A percentile compares a stretch with the other conserved stretches of the same genome.
These are phyloP conservation scores for Endocalyx cinctus DNA, from an alignment of 2,329 filamentous ascomycete genomes.

Conservation along the genomic window DNA sequence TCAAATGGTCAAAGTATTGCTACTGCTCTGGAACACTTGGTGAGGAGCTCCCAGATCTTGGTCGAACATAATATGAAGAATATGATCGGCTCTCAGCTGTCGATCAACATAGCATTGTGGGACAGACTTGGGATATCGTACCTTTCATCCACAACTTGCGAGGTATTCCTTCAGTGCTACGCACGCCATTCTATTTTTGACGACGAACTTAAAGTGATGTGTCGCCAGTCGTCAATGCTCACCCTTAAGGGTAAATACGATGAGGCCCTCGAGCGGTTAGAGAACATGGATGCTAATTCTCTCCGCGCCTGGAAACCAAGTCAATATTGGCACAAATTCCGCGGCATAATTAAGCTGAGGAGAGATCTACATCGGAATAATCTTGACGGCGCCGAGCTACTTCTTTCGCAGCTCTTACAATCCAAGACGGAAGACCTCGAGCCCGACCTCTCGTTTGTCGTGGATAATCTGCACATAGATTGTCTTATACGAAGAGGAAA, in stretches of 20 bases:
- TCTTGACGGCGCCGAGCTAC: slow-evolving; percentile 44
- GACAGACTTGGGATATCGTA: slow-evolving; percentile 63
- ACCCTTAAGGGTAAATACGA: slow-evolving; percentile 66
- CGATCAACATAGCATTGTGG: slow-evolving; percentile 70
- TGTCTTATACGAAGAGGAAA: slow-evolving; percentile 45
- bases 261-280: slow-evolving; percentile 58
- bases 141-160: slow-evolving; percentile 57
- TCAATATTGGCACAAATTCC: slow-evolving; percentile 67
- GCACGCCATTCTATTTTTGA: slow-evolving; percentile 56
- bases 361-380: slow-evolving; percentile 55
- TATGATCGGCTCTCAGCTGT: slow-evolving; percentile 69
- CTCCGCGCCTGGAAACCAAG: slow-evolving; percentile 72
- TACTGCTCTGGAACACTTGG: slow-evolving; percentile 68
- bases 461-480: slow-evolving; percentile 50
- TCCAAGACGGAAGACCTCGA: slow-evolving; percentile 46
- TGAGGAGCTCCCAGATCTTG: slow-evolving; percentile 78
- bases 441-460: slow-evolving; percentile 45
- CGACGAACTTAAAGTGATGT: slow-evolving; percentile 71
- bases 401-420: slow-evolving; percentile 50
- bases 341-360: slow-evolving; percentile 61
- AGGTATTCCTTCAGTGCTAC: slow-evolving; percentile 74
- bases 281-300: slow-evolving; percentile 54
- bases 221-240: slow-evolving; percentile 64
- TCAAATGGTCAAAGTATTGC: slow-evolving; percentile 63
- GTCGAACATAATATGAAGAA: slow-evolving; percentile 69